A percentile compares a stretch with the other conserved stretches of the same genome.
These are phyloP conservation scores for Tulasnella sp. DNA, from an alignment of 768 basidiomycete species.

Conservation along the genomic window DNA sequence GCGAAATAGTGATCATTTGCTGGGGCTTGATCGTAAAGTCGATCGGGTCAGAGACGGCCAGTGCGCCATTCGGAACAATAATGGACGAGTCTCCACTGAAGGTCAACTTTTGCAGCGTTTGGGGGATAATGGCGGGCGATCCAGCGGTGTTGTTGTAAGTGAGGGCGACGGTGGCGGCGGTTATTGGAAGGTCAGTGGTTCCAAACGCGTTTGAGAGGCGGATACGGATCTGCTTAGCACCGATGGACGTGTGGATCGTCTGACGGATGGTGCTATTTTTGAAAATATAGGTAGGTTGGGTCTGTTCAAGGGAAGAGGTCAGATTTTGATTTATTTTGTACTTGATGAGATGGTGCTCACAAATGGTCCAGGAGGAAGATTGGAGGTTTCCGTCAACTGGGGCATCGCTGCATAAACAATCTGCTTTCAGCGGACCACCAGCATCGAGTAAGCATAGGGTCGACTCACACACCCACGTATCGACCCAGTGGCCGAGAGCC, in stretches of 20 bases:
- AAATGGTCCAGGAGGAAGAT: conserved; percentile 37
- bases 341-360: not conserved
- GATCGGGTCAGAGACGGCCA: conserved; percentile 49
- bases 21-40: conserved; percentile 43
- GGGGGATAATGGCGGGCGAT: conserved; percentile 40
- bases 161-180: conserved; percentile 46
- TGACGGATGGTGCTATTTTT: conserved; percentile 50
- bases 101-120: conserved; percentile 42
- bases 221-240: conserved; percentile 44
- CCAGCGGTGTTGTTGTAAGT: conserved; percentile 44
- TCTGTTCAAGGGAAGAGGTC: not conserved
- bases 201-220: conserved; percentile 53
- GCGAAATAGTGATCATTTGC: conserved; percentile 43
- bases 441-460: not conserved
- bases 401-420: conserved; percentile 34
- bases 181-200: conserved; percentile 44
- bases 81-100: conserved; percentile 47
- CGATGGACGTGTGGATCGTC: conserved; percentile 47
- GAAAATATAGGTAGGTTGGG: conserved; percentile 39
- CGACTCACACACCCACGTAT: not conserved
- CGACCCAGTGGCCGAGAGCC: not conserved
- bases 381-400: conserved; percentile 38
- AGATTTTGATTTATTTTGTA: not conserved
- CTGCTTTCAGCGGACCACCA: not conserved
- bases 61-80: conserved; percentile 46